Conservation (phyloP, 768 basidiomycete genomes). For the Panaeolus cyanescens region DNA sequence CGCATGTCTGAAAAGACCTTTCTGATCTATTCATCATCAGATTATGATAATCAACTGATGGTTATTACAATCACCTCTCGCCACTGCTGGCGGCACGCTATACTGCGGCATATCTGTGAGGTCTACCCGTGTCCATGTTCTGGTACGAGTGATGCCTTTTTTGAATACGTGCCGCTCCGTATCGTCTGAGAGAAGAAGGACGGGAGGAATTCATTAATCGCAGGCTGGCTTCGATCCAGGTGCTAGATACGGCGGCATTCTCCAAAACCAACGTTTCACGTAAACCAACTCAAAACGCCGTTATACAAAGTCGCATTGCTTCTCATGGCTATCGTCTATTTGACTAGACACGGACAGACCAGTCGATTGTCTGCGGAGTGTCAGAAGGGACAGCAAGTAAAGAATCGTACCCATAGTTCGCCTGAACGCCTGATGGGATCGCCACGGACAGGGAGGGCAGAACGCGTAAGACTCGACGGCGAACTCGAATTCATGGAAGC, state of each 20-base stretch:
- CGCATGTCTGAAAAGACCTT: not conserved
- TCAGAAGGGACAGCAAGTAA: not conserved
- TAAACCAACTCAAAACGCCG: not conserved
- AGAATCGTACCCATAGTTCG: not conserved
- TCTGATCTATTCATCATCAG: conserved; percentile 1
- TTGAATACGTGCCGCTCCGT: not conserved
- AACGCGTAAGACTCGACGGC: not conserved
- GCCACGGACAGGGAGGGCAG: conserved; percentile 1
- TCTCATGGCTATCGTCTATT: not conserved
- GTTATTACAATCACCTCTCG: not conserved
- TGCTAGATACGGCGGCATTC: not conserved
- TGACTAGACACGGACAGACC: not conserved
- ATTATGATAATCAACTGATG: not conserved
- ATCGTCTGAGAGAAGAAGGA: not conserved
- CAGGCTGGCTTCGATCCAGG: not conserved
- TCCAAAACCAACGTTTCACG: not conserved
- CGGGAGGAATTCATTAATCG: not conserved
- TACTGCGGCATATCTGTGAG: not conserved
- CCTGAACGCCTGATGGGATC: not conserved
- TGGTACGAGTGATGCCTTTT: not conserved
- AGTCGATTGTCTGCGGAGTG: not conserved
- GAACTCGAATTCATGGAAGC: not conserved
- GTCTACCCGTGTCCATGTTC: not conserved
- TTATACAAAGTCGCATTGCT: not conserved
- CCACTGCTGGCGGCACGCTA: not conserved